A percentile compares a stretch with the other conserved stretches of the same genome.
Conservation (phyloP, 371 early-diverging fungal genomes). For the Apophysomyces sp. region DNA sequence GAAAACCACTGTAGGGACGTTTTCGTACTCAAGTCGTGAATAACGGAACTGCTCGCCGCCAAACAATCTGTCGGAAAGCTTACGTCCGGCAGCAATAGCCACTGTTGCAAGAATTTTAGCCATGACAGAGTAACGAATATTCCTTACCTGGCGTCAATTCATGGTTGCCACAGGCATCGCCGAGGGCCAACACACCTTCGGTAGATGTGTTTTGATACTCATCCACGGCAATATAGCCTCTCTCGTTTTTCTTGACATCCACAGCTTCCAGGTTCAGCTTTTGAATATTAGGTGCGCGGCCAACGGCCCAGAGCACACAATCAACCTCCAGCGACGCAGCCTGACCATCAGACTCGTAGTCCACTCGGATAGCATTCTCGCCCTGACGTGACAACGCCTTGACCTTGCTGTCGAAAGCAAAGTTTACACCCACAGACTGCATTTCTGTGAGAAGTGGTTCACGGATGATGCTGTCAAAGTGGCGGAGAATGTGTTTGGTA, state of each 20-base stretch:
- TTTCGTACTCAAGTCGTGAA: slow-evolving; percentile 83
- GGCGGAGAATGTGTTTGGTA: slow-evolving; percentile 80
- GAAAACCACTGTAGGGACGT: slow-evolving; percentile 96
- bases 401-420: slow-evolving; percentile 70
- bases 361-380: slow-evolving; percentile 37
- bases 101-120: slow-evolving; percentile 32
- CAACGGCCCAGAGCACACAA: slow-evolving; percentile 84
- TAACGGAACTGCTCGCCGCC: slow-evolving; percentile 67
- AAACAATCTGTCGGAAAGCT: slow-evolving; percentile 90
- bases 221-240: slow-evolving; percentile 77
- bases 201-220: slow-evolving; percentile 88
- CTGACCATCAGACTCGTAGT: slow-evolving; percentile 43
- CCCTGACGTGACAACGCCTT: slow-evolving; percentile 40
- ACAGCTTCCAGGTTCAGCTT: slow-evolving; percentile 68
- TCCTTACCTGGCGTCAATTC: slow-evolving; percentile 87
- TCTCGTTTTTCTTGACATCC: slow-evolving; percentile 62
- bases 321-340: slow-evolving; percentile 56
- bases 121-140: neutral
- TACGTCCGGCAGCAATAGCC: slow-evolving; percentile 94
- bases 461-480: slow-evolving; percentile 90
- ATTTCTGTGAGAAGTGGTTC: slow-evolving; percentile 81
- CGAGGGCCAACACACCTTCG: slow-evolving; percentile 82
- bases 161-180: slow-evolving; percentile 90
- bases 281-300: slow-evolving; percentile 76
- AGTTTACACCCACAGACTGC: slow-evolving; percentile 68